Percentiles rank a stretch among this genome's conserved stretches.
phyloP scores from a whole-genome alignment of 192 early-diverging fungal species.

The Gamsiella multidivaricata region DNA sequence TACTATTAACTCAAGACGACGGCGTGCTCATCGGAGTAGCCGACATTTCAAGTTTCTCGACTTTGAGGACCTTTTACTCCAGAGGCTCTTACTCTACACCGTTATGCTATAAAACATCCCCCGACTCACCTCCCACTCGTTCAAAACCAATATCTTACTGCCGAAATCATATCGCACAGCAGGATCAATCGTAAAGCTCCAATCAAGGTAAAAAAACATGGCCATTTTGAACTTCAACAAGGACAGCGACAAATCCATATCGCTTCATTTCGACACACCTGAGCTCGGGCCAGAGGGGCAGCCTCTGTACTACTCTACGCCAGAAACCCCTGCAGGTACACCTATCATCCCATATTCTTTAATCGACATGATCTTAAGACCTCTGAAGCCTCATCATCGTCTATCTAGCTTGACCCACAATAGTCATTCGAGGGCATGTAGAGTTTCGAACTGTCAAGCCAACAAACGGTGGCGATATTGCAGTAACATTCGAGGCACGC shows the following conservation, averaged over 20 bases:
- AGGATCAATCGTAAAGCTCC: not conserved
- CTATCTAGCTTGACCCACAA: not conserved
- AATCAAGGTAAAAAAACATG: not conserved
- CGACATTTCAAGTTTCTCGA: constrained; percentile 2
- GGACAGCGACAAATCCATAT: constrained; percentile 33
- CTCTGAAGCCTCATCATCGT: not conserved
- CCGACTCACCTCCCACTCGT: no score
- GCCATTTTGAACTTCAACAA: constrained; percentile 33
- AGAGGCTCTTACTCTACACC: no score
- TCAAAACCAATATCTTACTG: no score
- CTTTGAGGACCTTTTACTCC: not conserved
- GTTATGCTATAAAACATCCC: no score
- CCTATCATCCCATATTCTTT: not conserved
- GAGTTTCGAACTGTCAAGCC: constrained; percentile 42
- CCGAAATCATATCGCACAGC: not conserved
- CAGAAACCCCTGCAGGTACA: constrained; percentile 27
- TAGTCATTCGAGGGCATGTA: constrained; percentile 36
- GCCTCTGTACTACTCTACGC: constrained; percentile 29
- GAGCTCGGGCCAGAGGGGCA: constrained; percentile 29
- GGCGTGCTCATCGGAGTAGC: no score
- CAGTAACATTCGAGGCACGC: constrained; percentile 27
- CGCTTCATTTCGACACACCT: constrained; percentile 24
- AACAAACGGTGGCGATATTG: constrained; percentile 23
- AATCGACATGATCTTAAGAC: not conserved
- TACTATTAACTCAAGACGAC: no score